Base-by-base conservation (phyloP, 441 rosid species). In the Daphne laureola region DNA sequence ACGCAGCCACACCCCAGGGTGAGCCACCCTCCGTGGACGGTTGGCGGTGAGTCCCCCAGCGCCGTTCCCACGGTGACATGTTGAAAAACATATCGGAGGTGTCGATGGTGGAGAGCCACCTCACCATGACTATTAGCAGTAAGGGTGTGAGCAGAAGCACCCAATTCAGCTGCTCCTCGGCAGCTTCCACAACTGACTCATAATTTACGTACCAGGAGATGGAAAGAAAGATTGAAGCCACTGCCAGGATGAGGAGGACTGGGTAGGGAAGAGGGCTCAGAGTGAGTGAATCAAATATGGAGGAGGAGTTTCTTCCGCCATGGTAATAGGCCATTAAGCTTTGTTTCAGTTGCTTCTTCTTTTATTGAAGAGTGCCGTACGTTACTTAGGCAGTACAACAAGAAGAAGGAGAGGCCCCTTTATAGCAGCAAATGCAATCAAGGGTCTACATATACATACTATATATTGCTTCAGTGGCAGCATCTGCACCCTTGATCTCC, bases 1-100 rank as follows among this genome's bases (percentile, higher is more conserved):
- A 27, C 53, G 86, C 96, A 7, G 94, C 96, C 59, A 88, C 98
- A 6, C 78, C 85, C 98, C 96, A 91, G 6, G 98, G 96, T 6
- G 93, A 84, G 68, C 73, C 70, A 16, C 96, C 98, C 62, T 84
- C 95, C 3, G 79, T 58, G 5, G 78, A 79, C 1, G 0, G 58
- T 23, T 55, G 52, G 59, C 78, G 55, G 49, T 70, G 66, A 25
- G 46, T 38, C 31, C 69, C 73, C 31, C 67, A 74, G 31, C 77
- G 74, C 53, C 71, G 68, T 44, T 71, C 87, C 68, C 84, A 79
- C 2, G 89, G 78, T 8, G 87, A 67, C 42, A 54, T 43, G 16
- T 63, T 60, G 2, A 70, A 68, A 51, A 86, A 57, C 69, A 69
- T 51, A 31, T 78, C 90, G 0, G 86, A 76, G 46, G 54, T 67